Base-by-base conservation (phyloP, 805 yeast species). In the Groenewaldozyma salmanticensis region DNA sequence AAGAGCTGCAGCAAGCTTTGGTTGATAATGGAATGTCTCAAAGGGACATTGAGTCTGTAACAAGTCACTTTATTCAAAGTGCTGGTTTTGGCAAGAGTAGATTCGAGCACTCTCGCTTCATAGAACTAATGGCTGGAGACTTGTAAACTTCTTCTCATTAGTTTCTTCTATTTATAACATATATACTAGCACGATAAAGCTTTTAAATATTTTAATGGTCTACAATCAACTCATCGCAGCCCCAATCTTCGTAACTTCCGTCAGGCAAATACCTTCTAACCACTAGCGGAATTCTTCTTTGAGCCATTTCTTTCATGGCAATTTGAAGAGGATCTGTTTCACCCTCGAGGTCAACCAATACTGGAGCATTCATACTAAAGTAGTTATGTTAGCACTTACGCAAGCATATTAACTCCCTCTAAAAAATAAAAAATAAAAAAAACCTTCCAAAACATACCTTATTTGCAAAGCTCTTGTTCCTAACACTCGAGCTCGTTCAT, bases 321-420 rank as follows among this genome's bases (percentile, higher is more conserved):
- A 92, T 92, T 63, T 88, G 96, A 58, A 92, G 70, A 11, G 99
- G 98, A 61, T 92, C 99, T 2, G 98, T 94, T 63, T 94, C 99
- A 58, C 98, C 98, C 66, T 92, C 99, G 44, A 92, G 76, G 58
- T 94, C 98, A 33, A 92, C 98, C 58, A 92, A 74, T 2, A 92
- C 97, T 2, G 98, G 98, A 1, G 99, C 98, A 59, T 92, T 92
- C 84, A 92, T 83, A 21, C 96, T 86, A 17, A 32, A 32, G 16
- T 32, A 7, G n/a, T n/a, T 17, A 32, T 9, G n/a, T 27, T n/a
- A n/a, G n/a, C n/a, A n/a, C n/a, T n/a, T n/a, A n/a, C n/a, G n/a
- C n/a, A n/a, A n/a, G n/a, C n/a, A n/a, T n/a, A n/a, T n/a, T n/a
- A n/a, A n/a, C n/a, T n/a, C n/a, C n/a, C n/a, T n/a, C n/a, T 7